These are phyloP conservation scores for Trypanosoma rangeli DNA, from an alignment of 208 protist species.

Conservation along the genomic window DNA sequence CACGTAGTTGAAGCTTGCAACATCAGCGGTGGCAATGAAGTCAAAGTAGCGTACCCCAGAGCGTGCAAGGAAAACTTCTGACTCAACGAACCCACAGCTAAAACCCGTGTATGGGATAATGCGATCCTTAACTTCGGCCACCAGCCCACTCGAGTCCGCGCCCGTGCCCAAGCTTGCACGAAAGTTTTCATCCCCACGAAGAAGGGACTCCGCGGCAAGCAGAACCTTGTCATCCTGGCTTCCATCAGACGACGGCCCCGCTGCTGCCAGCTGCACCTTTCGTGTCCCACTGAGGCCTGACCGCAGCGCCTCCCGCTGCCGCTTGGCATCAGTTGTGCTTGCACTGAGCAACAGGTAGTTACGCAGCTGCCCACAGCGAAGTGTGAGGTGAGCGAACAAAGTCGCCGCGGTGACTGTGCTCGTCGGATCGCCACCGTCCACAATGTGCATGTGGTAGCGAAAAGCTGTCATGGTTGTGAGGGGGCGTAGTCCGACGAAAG, in stretches of 20 bases:
- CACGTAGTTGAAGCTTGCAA: conserved; percentile 69
- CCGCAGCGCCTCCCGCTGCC: conserved; percentile 11
- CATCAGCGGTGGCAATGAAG: conserved; percentile 68
- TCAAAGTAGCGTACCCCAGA: conserved; percentile 57
- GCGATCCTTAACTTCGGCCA: conserved; percentile 23
- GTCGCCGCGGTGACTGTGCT: conserved; percentile 39
- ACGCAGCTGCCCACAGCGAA: conserved; percentile 63
- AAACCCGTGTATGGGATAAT: conserved; percentile 58
- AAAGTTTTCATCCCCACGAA: conserved; percentile 25
- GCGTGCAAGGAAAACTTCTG: conserved; percentile 36
- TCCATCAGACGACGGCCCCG: neutral
- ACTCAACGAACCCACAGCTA: conserved; percentile 37
- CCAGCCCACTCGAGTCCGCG: neutral
- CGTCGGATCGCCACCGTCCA: conserved; percentile 42
- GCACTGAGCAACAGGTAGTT: conserved; percentile 62
- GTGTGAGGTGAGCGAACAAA: conserved; percentile 71
- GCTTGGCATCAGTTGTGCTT: conserved; percentile 45
- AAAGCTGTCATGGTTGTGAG: neutral
- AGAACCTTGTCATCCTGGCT: conserved; percentile 28
- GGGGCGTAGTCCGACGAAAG: neutral
- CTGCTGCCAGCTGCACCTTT: conserved; percentile 11
- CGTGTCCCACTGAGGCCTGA: neutral
- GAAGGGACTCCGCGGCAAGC: conserved; percentile 23
- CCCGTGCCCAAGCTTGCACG: conserved; percentile 4
- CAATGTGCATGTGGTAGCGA: conserved; percentile 74